Conservation (phyloP, 768 basidiomycete genomes). For the Xerocomus potaroensis region DNA sequence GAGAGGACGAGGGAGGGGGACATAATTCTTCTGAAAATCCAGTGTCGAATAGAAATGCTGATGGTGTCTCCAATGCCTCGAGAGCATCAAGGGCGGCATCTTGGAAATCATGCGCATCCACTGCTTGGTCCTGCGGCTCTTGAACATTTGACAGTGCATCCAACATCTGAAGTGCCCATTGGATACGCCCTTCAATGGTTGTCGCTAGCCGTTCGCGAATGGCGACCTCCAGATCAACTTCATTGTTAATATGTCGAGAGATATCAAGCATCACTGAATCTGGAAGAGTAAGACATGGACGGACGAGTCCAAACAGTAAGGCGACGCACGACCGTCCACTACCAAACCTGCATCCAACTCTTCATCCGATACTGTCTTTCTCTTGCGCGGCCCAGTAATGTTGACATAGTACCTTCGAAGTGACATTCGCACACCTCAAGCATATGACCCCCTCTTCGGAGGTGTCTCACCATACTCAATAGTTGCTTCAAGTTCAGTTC, state of each 20-base stretch:
- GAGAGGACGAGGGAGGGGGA: slow-evolving; percentile 21
- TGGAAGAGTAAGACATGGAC: no score
- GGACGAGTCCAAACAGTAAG: no score
- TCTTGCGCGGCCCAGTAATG: slow-evolving; percentile 10
- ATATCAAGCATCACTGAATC: slow-evolving; percentile 12
- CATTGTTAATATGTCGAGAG: slow-evolving; percentile 28
- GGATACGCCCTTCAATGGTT: slow-evolving; percentile 42
- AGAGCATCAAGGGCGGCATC: slow-evolving; percentile 41
- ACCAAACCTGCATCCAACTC: slow-evolving; percentile 8
- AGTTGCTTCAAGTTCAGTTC: no score
- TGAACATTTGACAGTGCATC: slow-evolving; percentile 27
- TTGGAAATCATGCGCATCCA: slow-evolving; percentile 33
- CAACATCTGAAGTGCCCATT: slow-evolving; percentile 43
- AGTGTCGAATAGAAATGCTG: slow-evolving; percentile 34
- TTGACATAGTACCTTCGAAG: no score
- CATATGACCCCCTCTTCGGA: slow-evolving; percentile 1
- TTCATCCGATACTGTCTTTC: slow-evolving; percentile 9
- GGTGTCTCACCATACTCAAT: background rate
- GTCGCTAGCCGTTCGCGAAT: slow-evolving; percentile 38
- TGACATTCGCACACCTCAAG: no score
- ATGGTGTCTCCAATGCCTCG: slow-evolving; percentile 37
- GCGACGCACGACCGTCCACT: slow-evolving; percentile 16
- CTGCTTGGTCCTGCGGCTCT: slow-evolving; percentile 11
- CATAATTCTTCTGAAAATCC: slow-evolving; percentile 19
- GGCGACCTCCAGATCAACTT: slow-evolving; percentile 42